These are phyloP conservation scores for Trametes maxima DNA, from an alignment of 768 basidiomycete species.

Conservation along the genomic window DNA sequence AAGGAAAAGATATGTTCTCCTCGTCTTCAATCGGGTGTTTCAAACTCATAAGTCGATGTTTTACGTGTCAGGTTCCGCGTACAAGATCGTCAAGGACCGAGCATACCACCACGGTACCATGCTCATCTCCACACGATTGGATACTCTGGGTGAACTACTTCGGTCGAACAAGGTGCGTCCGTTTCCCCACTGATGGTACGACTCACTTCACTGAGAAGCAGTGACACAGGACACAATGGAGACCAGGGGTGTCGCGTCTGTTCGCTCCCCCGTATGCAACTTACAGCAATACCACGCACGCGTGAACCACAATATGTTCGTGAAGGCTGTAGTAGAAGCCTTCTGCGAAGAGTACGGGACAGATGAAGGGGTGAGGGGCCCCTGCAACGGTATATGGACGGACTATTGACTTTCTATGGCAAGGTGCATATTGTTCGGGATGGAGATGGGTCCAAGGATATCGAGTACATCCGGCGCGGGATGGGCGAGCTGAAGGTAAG, in stretches of 20 bases:
- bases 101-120: slow-evolving; percentile 99
- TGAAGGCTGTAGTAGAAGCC: slow-evolving; percentile 63
- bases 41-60: slow-evolving; percentile 9
- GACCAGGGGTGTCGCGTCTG: slow-evolving; percentile 86
- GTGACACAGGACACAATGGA: slow-evolving; percentile 66
- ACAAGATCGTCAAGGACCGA: slow-evolving; percentile 87
- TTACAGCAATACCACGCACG: slow-evolving; percentile 54
- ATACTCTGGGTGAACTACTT: slow-evolving; percentile 72
- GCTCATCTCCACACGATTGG: slow-evolving; percentile 84
- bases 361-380: slow-evolving; percentile 35
- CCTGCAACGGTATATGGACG: not conserved
- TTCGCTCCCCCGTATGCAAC: slow-evolving; percentile 91
- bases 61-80: slow-evolving; percentile 96
- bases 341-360: slow-evolving; percentile 64
- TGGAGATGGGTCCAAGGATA: slow-evolving; percentile 43
- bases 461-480: slow-evolving; percentile 66
- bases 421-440: slow-evolving; percentile 43
- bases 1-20: slow-evolving; percentile 81
- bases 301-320: slow-evolving; percentile 71
- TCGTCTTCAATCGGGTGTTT: not conserved
- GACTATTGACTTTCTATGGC: not conserved
- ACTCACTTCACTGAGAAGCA: slow-evolving; percentile 13
- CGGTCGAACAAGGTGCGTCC: slow-evolving; percentile 60
- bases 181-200: not conserved
- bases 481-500: slow-evolving; percentile 74